These are phyloP conservation scores for Bryoerythrophyllum caledonicum DNA, from an alignment of 225 moss, liverwort and hornwort species.

Conservation along the genomic window DNA sequence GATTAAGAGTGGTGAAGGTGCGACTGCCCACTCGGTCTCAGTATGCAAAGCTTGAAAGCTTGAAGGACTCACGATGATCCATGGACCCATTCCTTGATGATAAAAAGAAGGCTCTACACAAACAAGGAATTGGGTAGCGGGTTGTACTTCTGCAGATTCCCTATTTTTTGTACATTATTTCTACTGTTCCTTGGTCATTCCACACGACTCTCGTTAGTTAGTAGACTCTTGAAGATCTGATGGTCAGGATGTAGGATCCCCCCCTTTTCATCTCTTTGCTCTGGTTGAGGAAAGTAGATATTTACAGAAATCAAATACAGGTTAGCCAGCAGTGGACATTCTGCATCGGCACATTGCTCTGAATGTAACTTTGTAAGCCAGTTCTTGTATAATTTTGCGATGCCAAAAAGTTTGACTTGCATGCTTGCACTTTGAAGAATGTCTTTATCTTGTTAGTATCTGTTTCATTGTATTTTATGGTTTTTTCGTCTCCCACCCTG, in stretches of 20 bases:
- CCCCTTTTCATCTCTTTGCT: neutral
- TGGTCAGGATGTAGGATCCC: neutral
- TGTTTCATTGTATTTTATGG: too few relatives aligned
- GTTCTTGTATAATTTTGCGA: conserved; percentile 4
- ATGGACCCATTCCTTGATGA: neutral
- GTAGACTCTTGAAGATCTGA: conserved; percentile 4
- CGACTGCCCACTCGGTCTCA: conserved; percentile 23
- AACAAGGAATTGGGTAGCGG: neutral
- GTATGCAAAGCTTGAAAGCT: conserved; percentile 28
- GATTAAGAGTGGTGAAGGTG: conserved; percentile 24
- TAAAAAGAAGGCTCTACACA: neutral
- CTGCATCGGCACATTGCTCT: conserved; percentile 2
- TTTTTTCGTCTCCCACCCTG: too few relatives aligned
- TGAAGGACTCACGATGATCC: conserved; percentile 11
- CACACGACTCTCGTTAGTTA: neutral
- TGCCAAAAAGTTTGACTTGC: neutral
- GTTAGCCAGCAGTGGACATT: neutral
- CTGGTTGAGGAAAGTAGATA: neutral
- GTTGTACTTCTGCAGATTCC: neutral
- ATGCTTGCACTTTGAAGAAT: neutral
- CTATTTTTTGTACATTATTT: conserved; percentile 9
- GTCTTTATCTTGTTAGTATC: too few relatives aligned
- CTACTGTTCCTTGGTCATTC: neutral
- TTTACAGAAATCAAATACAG: neutral
- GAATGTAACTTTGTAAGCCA: too few relatives aligned